phyloP scores from a whole-genome alignment of 345 rosid genomes.

The Kandelia obovata region DNA sequence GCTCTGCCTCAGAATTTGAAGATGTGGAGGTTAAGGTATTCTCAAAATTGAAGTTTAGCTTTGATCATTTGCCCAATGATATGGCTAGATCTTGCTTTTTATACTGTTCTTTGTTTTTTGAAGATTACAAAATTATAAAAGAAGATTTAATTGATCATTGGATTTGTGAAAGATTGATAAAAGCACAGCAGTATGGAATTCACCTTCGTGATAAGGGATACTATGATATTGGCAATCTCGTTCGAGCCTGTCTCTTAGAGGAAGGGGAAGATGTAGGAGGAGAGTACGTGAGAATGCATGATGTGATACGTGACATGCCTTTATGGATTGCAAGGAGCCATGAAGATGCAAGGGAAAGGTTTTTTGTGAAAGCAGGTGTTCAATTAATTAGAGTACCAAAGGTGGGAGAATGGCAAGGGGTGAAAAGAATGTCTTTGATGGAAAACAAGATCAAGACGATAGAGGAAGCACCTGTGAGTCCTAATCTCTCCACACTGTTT shows the following conservation, averaged over 20 bases:
- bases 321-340: not conserved
- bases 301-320: slow-evolving; percentile 23
- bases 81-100: not conserved
- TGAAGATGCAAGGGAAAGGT: no score
- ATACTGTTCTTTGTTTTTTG: not conserved
- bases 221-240: slow-evolving; percentile 8
- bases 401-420: no score
- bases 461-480: no score
- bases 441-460: no score
- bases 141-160: slow-evolving; percentile 8
- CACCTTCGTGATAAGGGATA: slow-evolving; percentile 9
- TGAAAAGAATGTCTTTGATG: no score
- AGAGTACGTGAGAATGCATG: slow-evolving; percentile 21
- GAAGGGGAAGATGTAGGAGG: no score
- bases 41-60: slow-evolving; percentile 4
- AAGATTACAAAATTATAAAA: not conserved
- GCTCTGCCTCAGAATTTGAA: not conserved
- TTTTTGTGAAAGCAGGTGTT: no score
- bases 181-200: not conserved
- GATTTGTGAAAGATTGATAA: slow-evolving; percentile 21
- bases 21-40: not conserved
- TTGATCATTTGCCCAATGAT: not conserved
- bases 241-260: not conserved
- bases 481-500: no score
- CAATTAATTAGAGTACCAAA: no score